Evolutionary conservation across 2,329 filamentous ascomycete species (phyloP), one percentile per base, ranked within the genome.

Genomic region (Arthrobotrys sinensis): DNA sequence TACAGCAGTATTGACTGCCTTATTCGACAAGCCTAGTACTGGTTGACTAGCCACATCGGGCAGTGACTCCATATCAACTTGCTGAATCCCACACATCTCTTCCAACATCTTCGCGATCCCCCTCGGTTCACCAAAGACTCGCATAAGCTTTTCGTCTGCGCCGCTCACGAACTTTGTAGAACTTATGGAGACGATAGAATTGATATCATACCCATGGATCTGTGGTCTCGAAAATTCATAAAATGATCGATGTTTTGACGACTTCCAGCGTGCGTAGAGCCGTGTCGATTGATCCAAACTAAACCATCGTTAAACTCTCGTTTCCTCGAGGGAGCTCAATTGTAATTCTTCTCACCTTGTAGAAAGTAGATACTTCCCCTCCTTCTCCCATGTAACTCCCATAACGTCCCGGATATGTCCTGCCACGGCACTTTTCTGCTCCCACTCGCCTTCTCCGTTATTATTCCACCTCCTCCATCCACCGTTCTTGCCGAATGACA

Each of bases 191-290:
- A 94, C 92, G 80, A 98, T 91, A 84, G 96, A 98, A 86, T 98
- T 99, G 68, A 99, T 88, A 84, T 99, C 95, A 84, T 99, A 99
- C 43, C 96, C 96, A 83, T 99, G 96, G 80, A 99, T 99, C 84
- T 99, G 96, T 3, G 96, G 96, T 62, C 96, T 88, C 0, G 94
- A 92, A 86, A 98, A 94, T 84, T 99, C 96, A 84, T 98, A 95
- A 96, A 96, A 99, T 10, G 93, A 93, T 46, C 80, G 69, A 11
- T 81, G 84, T 34, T 43, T 80, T 76, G 82, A 73, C 16, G 87
- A 86, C 77, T 88, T 88, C 96, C 95, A 98, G 82, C 90, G 86
- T 0, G 93, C 91, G 83, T 95, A 93, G 19, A 98, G 87, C 60
- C 96, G 89, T 2, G 95, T 97, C 0, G 96, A 99, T 85, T 99